phyloP scores from a whole-genome alignment of 345 rosid species.

The Adansonia digitata region DNA sequence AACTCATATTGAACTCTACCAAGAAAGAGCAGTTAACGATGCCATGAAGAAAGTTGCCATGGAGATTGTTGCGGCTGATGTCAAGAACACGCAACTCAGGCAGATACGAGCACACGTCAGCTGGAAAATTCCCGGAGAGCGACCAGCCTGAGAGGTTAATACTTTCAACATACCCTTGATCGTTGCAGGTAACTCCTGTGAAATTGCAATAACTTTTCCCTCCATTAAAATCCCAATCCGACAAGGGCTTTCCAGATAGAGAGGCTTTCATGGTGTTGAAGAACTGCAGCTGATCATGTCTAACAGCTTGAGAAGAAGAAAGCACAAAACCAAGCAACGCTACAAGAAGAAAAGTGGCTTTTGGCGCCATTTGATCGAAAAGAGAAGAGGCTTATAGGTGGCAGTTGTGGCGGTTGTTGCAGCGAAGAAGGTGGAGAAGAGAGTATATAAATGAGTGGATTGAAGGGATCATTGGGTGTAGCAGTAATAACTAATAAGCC shows the following conservation, averaged over 20 bases:
- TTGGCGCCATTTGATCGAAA: constrained; percentile 33
- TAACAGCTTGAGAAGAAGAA: constrained; percentile 21
- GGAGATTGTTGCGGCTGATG: constrained; percentile 50
- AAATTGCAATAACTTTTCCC: constrained; percentile 52
- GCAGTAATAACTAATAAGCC: constrained; percentile 27
- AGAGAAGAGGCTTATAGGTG: background rate
- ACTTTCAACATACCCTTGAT: constrained; percentile 47
- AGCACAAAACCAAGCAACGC: constrained; percentile 26
- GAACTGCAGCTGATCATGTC: constrained; percentile 47
- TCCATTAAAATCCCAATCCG: constrained; percentile 51
- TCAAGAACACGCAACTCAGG: constrained; percentile 65
- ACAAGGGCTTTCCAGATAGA: constrained; percentile 44
- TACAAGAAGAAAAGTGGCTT: constrained; percentile 21
- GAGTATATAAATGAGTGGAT: constrained; percentile 39
- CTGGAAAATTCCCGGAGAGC: constrained; percentile 63
- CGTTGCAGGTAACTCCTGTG: constrained; percentile 62
- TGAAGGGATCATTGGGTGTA: constrained; percentile 30
- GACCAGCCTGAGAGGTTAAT: constrained; percentile 56
- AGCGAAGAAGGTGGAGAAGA: constrained; percentile 31
- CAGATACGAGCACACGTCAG: constrained; percentile 57
- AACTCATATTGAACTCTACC: constrained; percentile 45
- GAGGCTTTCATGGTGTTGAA: constrained; percentile 57
- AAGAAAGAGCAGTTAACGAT: constrained; percentile 64
- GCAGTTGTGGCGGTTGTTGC: constrained; percentile 28
- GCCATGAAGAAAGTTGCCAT: constrained; percentile 45